Evolutionary conservation across 352 stramenopile species (phyloP), one percentile per base, ranked within the genome.

Genomic region (Globisporangium middletonii): DNA sequence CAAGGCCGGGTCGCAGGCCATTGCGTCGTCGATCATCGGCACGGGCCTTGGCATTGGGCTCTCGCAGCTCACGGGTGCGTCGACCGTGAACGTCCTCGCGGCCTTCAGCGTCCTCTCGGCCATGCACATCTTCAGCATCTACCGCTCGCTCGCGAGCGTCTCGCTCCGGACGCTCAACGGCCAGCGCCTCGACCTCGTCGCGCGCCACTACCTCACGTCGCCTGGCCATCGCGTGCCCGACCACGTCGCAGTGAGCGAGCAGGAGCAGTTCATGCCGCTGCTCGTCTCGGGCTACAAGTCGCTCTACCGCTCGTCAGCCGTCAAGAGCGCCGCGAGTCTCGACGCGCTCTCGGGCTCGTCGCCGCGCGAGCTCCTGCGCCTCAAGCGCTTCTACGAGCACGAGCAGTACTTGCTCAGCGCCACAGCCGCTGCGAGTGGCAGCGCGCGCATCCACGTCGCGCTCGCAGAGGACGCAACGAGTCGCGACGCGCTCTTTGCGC

Each of bases 1-100:
- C 48, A 99, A 99, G 68, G 76, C 91, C 26, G 95, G 94, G 8
- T 97, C 89, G 7, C 96, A 99, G 73, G 81, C 73, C 26, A 98
- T 99, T 55, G 72, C 94, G 19, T 90, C 94, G n/a, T 97, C 85
- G 41, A 86, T 98, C 28, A 65, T 87, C 27, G 77, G 79, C 30
- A 90, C 79, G 0, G 77, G 75, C 2, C 62, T 90, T 3, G 79
- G 77, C 19, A 90, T 90, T 49, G 67, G 69, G 0, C 74, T 90
- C 53, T 88, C 79, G 30, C 72, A 84, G 41, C 77, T 69, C 51
- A 87, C 79, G 0, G 79, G 79, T 0, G 68, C 75, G 1, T 71
- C 72, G 4, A 90, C 73, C 0, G 55, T 62, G 38, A 64, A 83
- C 49, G 76, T 88, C 0, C 66, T 83, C 8, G 68, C 42, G 0